Evolutionary conservation across 1,284 basidiomycete species (phyloP).

Genomic region (Sanguinoderma infundibulare): DNA sequence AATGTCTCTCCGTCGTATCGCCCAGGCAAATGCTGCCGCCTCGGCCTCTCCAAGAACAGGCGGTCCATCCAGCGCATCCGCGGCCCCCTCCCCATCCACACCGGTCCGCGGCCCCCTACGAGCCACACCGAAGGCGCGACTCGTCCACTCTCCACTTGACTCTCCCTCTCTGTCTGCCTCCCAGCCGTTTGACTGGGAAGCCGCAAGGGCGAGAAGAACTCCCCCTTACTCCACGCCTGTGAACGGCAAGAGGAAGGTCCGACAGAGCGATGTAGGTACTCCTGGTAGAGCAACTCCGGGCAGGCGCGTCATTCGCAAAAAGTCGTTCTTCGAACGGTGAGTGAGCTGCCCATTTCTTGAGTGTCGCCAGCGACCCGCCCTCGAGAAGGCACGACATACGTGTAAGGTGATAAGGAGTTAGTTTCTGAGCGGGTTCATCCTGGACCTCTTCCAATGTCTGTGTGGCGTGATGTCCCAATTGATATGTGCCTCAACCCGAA

Average conservation of each 20-base stretch:
- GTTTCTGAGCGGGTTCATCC: neutral
- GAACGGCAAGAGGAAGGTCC: constrained; percentile 43
- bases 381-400: no score
- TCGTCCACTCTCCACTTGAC: constrained; percentile 52
- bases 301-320: constrained; percentile 64
- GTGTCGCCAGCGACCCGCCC: neutral
- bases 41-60: constrained; percentile 25
- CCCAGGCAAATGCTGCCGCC: constrained; percentile 37
- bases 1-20: constrained; percentile 35
- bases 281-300: constrained; percentile 43
- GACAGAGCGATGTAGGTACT: constrained; percentile 44
- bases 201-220: constrained; percentile 64
- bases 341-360: constrained; percentile 2
- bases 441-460: neutral
- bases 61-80: constrained; percentile 21
- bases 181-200: constrained; percentile 82
- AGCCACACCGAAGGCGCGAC: constrained; percentile 33
- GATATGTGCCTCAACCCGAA: neutral
- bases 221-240: constrained; percentile 71
- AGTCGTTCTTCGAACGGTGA: constrained; percentile 63
- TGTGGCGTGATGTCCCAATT: neutral
- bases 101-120: constrained; percentile 27
- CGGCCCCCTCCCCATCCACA: constrained; percentile 29
- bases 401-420: neutral
- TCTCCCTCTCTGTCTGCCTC: constrained; percentile 74